Percentiles rank a stretch among this genome's conserved stretches.
Evolutionary conservation across 176 grass and related monocot genomes (phyloP).

Genomic region (Coix lacrymajobi): DNA sequence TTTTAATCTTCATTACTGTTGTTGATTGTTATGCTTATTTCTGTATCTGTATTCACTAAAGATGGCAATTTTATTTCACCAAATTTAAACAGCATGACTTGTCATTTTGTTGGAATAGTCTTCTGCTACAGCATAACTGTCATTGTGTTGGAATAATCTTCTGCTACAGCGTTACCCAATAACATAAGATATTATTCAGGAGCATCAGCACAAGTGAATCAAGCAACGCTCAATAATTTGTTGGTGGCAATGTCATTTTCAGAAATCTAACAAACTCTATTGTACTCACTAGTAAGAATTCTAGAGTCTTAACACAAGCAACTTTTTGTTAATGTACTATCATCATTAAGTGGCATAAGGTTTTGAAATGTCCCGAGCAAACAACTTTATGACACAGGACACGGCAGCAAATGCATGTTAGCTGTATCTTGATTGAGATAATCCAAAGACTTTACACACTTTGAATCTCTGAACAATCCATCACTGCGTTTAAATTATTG

Average conservation of each 20-base stretch:
- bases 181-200: not conserved
- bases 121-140: not conserved
- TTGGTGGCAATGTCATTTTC: not conserved
- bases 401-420: not conserved
- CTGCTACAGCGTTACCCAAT: not conserved
- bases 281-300: not conserved
- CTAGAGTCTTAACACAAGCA: not conserved
- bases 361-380: slow-evolving; percentile 18
- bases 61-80: not conserved
- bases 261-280: not conserved
- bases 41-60: not conserved
- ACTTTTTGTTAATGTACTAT: slow-evolving; percentile 1
- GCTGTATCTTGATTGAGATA: slow-evolving; percentile 21
- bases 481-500: not conserved
- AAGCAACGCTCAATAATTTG: slow-evolving; percentile 17
- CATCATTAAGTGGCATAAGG: not conserved
- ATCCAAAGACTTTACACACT: slow-evolving; percentile 21
- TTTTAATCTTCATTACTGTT: not conserved
- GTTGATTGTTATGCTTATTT: not conserved
- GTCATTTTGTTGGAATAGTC: not conserved
- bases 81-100: not conserved
- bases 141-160: not conserved
- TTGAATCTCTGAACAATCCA: not conserved
- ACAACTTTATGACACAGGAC: not conserved
- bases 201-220: not conserved